phyloP scores from a whole-genome alignment of 2,329 filamentous ascomycete genomes.

The Aspergillus texensis region DNA sequence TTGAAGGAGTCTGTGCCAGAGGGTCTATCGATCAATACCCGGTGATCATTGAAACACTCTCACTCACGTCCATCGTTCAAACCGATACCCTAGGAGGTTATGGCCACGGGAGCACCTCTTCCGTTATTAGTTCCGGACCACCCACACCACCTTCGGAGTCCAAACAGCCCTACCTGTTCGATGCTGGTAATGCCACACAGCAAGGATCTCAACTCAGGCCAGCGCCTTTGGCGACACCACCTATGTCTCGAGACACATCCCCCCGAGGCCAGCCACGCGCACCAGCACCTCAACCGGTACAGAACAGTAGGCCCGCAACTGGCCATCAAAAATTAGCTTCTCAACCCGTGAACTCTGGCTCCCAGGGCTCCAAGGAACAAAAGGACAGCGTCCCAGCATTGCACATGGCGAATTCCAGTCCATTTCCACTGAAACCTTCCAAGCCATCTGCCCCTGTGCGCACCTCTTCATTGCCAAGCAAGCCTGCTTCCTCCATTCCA shows the following conservation, averaged over 20 bases:
- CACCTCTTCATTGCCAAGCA: neutral
- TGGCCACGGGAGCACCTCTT: slow-evolving; percentile 26
- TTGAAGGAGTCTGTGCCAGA: slow-evolving; percentile 36
- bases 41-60: slow-evolving; percentile 38
- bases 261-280: slow-evolving; percentile 1
- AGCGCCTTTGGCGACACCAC: slow-evolving; percentile 8
- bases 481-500: neutral
- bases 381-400: neutral
- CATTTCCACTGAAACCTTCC: neutral
- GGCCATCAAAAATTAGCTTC: neutral
- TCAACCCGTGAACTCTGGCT: neutral
- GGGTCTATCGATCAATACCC: slow-evolving; percentile 50
- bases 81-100: slow-evolving; percentile 19
- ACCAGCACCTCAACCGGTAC: neutral
- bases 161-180: slow-evolving; percentile 21
- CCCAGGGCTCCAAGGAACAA: neutral
- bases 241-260: slow-evolving; percentile 6
- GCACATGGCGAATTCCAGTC: neutral
- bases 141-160: slow-evolving; percentile 27
- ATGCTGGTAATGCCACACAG: slow-evolving; percentile 9
- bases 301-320: neutral
- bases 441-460: slow-evolving; percentile 1
- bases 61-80: slow-evolving; percentile 17
- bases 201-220: neutral
- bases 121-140: slow-evolving; percentile 31